Percentiles rank a stretch among this genome's conserved stretches.
These are phyloP conservation scores for Rubia peregrina DNA, from an alignment of 305 asterid species.

Conservation along the genomic window DNA sequence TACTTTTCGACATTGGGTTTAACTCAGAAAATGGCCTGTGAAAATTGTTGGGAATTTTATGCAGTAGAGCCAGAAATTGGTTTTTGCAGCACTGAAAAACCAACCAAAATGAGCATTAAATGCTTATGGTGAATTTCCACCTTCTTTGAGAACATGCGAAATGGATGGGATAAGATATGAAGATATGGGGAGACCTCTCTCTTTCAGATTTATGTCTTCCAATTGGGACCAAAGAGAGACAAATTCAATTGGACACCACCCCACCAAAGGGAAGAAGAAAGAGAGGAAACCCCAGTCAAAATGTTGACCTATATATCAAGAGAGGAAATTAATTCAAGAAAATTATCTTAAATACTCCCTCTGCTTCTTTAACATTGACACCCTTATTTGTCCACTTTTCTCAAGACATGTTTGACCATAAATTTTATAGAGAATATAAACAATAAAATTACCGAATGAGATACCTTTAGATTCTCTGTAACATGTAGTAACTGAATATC, in stretches of 20 bases:
- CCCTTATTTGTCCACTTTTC: no score
- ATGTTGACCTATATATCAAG: slow-evolving; percentile 12
- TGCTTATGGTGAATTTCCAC: slow-evolving; percentile 15
- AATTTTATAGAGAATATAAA: no score
- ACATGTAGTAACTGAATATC: no score
- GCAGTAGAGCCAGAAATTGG: not conserved
- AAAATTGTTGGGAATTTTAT: not conserved
- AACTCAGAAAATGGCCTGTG: not conserved
- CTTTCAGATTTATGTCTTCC: slow-evolving; percentile 12
- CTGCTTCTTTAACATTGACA: no score
- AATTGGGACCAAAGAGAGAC: slow-evolving; percentile 14
- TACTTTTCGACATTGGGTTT: slow-evolving; percentile 22
- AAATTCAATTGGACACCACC: not conserved
- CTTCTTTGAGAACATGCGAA: slow-evolving; percentile 22
- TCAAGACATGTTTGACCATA: no score
- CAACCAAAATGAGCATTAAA: slow-evolving; percentile 16
- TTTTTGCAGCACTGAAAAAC: slow-evolving; percentile 15
- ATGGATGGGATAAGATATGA: slow-evolving; percentile 22
- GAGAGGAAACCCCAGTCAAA: slow-evolving; percentile 2
- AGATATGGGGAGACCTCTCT: slow-evolving; percentile 14
- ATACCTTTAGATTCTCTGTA: no score
- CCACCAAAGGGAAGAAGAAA: slow-evolving; percentile 19
- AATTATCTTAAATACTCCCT: no score
- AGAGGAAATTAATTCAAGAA: not conserved
- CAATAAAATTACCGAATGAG: no score